phyloP scores from a whole-genome alignment of 2,329 filamentous ascomycete species.

The Cladosporium colombiae region DNA sequence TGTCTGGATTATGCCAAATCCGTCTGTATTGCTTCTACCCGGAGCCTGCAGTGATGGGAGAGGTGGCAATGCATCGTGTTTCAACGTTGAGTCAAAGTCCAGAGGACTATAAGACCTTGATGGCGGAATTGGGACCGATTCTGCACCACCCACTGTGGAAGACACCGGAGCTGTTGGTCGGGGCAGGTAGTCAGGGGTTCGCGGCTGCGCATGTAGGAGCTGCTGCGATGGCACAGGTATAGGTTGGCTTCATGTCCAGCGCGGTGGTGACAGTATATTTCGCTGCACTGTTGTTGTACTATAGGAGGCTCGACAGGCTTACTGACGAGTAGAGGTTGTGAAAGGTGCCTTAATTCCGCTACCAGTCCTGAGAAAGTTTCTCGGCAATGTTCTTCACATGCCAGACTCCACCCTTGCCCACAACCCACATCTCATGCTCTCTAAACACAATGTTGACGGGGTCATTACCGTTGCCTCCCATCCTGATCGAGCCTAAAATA shows the following conservation, averaged over 20 bases:
- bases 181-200: background rate
- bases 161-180: background rate
- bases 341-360: background rate
- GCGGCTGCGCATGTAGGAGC: background rate
- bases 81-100: too few relatives aligned
- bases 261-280: background rate
- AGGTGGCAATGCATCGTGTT: too few relatives aligned
- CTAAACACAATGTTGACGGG: slow-evolving; percentile 21
- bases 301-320: background rate
- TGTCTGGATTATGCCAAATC: too few relatives aligned
- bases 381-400: slow-evolving; percentile 20
- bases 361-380: slow-evolving; percentile 3
- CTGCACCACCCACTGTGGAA: too few relatives aligned
- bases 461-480: slow-evolving; percentile 18
- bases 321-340: background rate
- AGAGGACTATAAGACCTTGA: too few relatives aligned
- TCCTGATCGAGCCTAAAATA: slow-evolving; percentile 13
- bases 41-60: too few relatives aligned
- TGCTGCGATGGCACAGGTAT: background rate
- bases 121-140: too few relatives aligned
- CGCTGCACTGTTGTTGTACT: background rate
- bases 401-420: slow-evolving; percentile 22
- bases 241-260: background rate
- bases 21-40: too few relatives aligned
- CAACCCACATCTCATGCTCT: slow-evolving; percentile 21